Conservation (phyloP, 805 yeast genomes). For the Zygotorulaspora chibaensis region DNA sequence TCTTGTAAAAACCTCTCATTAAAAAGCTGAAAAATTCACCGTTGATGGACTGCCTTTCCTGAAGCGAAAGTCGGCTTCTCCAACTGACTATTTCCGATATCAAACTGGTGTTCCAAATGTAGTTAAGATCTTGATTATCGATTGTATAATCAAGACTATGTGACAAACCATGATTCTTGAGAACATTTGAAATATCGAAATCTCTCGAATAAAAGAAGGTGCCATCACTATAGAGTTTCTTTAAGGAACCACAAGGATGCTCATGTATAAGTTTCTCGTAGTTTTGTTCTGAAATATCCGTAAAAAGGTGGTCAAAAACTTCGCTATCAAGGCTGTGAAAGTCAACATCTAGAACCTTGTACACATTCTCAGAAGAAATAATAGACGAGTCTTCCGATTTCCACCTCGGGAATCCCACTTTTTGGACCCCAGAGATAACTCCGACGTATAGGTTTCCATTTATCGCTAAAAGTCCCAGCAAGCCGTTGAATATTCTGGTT, state of each 20-base stretch:
- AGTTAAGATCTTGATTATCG: slow-evolving; percentile 62
- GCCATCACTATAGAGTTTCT: slow-evolving; percentile 74
- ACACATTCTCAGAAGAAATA: slow-evolving; percentile 46
- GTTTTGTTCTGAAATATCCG: slow-evolving; percentile 24
- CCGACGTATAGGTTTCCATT: slow-evolving; percentile 55
- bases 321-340: slow-evolving; percentile 61
- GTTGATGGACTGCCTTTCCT: slow-evolving; percentile 58
- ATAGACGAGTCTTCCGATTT: slow-evolving; percentile 16
- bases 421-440: slow-evolving; percentile 51
- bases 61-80: slow-evolving; percentile 59
- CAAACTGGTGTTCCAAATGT: slow-evolving; percentile 88
- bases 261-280: slow-evolving; percentile 38
- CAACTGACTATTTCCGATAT: slow-evolving; percentile 72
- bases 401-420: slow-evolving; percentile 53
- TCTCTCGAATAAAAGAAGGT: slow-evolving; percentile 86
- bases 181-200: slow-evolving; percentile 77
- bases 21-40: slow-evolving; percentile 75
- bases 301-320: slow-evolving; percentile 43
- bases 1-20: slow-evolving; percentile 89
- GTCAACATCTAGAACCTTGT: slow-evolving; percentile 54
- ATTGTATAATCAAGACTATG: slow-evolving; percentile 36
- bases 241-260: slow-evolving; percentile 78
- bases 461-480: slow-evolving; percentile 56
- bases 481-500: slow-evolving; percentile 43
- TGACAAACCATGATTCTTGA: slow-evolving; percentile 66